Evolutionary conservation across 441 rosid species (phyloP).

Genomic region (Corymbia calophylla): DNA sequence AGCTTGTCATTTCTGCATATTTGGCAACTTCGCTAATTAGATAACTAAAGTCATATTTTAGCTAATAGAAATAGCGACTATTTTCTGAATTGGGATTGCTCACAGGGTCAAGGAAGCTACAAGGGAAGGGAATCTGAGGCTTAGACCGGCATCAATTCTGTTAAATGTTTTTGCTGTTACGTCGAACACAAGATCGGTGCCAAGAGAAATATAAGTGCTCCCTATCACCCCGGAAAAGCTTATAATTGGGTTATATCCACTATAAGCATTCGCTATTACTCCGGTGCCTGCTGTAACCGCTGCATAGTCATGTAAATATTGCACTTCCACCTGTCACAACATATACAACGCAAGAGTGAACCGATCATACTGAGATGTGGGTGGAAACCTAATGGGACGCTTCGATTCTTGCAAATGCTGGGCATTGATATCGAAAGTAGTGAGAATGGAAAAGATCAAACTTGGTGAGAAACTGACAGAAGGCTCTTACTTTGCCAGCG

Average conservation of each 20-base stretch:
- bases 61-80: neutral
- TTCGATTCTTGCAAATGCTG: neutral
- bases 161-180: conserved; percentile 8
- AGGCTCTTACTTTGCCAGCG: conserved; percentile 27
- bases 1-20: conserved; percentile 39
- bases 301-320: conserved; percentile 32
- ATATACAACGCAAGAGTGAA: neutral
- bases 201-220: conserved; percentile 26
- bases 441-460: neutral
- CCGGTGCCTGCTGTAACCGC: conserved; percentile 41
- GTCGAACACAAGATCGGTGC: conserved; percentile 29
- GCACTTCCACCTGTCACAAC: conserved; percentile 38
- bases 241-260: conserved; percentile 22
- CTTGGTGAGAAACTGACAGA: neutral
- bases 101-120: conserved; percentile 40
- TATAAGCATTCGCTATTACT: conserved; percentile 10
- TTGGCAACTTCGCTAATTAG: neutral
- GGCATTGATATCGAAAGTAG: neutral
- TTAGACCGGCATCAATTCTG: conserved; percentile 30
- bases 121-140: conserved; percentile 26
- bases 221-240: conserved; percentile 38
- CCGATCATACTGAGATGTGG: neutral
- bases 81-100: conserved; percentile 5
- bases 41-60: neutral
- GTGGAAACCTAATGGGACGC: neutral